Percentiles rank a stretch among this genome's conserved stretches.
These are phyloP conservation scores for Mycogone perniciosa DNA, from an alignment of 2,329 filamentous ascomycete species.

Conservation along the genomic window DNA sequence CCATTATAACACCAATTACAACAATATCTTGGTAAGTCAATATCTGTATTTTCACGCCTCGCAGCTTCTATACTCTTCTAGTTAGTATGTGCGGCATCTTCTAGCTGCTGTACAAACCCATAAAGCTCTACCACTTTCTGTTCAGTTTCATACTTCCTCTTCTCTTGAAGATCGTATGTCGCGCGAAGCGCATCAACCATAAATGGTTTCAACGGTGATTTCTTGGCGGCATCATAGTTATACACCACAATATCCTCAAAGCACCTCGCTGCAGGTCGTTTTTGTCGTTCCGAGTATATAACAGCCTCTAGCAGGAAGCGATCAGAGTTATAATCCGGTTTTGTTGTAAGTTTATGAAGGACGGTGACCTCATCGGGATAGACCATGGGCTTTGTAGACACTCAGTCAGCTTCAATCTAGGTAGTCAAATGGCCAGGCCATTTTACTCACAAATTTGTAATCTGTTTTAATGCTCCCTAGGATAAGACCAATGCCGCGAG, in stretches of 20 bases:
- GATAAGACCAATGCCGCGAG: slow-evolving; percentile 64
- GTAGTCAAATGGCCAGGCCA: not conserved
- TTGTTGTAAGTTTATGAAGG: slow-evolving; percentile 64
- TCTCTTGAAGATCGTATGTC: slow-evolving; percentile 30
- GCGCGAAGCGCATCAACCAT: slow-evolving; percentile 32
- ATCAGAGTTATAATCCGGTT: slow-evolving; percentile 38
- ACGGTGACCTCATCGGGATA: slow-evolving; percentile 79
- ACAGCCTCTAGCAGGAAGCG: slow-evolving; percentile 54
- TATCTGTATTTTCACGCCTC: no score
- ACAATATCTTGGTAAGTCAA: no score
- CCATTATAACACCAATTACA: no score
- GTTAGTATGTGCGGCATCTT: not conserved
- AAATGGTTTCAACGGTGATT: slow-evolving; percentile 34
- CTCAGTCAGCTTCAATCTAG: slow-evolving; percentile 19
- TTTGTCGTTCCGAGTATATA: slow-evolving; percentile 68
- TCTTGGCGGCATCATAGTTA: slow-evolving; percentile 27
- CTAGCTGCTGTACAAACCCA: not conserved
- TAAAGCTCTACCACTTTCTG: slow-evolving; percentile 13
- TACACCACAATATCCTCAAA: slow-evolving; percentile 45
- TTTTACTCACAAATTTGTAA: slow-evolving; percentile 71
- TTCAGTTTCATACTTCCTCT: slow-evolving; percentile 14
- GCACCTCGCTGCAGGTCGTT: slow-evolving; percentile 65
- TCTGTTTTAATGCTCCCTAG: slow-evolving; percentile 73
- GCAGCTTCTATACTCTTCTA: no score
- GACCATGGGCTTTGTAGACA: slow-evolving; percentile 60